phyloP scores from a whole-genome alignment of 805 yeast genomes.

The Yamadazyma kitorensis region DNA sequence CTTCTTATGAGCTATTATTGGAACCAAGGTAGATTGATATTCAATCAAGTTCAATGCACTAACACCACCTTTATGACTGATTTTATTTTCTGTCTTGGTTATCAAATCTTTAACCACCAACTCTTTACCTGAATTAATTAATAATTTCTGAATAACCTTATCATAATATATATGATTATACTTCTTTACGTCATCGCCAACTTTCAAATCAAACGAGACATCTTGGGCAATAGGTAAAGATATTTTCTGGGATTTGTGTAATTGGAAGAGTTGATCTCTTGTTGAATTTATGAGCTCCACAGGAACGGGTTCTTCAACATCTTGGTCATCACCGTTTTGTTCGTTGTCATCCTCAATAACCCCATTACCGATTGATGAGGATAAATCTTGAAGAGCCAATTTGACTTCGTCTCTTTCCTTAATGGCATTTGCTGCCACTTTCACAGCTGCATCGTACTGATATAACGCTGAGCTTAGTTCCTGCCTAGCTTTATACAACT shows the following conservation, averaged over 20 bases:
- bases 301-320: slow-evolving; percentile 19
- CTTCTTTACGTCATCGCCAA: slow-evolving; percentile 2
- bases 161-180: slow-evolving; percentile 9
- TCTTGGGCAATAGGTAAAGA: slow-evolving; percentile 17
- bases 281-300: slow-evolving; percentile 24
- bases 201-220: slow-evolving; percentile 5
- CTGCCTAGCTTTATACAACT: slow-evolving; percentile 60
- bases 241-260: slow-evolving; percentile 35
- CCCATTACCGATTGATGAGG: slow-evolving; percentile 37
- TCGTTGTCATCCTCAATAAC: slow-evolving; percentile 2
- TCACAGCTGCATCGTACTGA: slow-evolving; percentile 85
- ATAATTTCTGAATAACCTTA: slow-evolving; percentile 6
- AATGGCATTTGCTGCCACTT: slow-evolving; percentile 76
- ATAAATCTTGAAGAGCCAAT: slow-evolving; percentile 57
- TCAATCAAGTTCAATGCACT: slow-evolving; percentile 14
- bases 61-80: slow-evolving; percentile 16
- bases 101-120: slow-evolving; percentile 6
- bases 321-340: slow-evolving; percentile 4
- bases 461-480: slow-evolving; percentile 77
- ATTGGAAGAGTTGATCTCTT: slow-evolving; percentile 29
- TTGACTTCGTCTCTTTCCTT: slow-evolving; percentile 74
- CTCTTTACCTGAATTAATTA: slow-evolving; percentile 10
- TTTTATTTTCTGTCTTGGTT: slow-evolving; percentile 9
- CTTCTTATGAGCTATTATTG: slow-evolving; percentile 20
- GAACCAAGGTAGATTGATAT: slow-evolving; percentile 10